Base-by-base conservation (phyloP, 441 rosid genomes). In the Hura crepitans region DNA sequence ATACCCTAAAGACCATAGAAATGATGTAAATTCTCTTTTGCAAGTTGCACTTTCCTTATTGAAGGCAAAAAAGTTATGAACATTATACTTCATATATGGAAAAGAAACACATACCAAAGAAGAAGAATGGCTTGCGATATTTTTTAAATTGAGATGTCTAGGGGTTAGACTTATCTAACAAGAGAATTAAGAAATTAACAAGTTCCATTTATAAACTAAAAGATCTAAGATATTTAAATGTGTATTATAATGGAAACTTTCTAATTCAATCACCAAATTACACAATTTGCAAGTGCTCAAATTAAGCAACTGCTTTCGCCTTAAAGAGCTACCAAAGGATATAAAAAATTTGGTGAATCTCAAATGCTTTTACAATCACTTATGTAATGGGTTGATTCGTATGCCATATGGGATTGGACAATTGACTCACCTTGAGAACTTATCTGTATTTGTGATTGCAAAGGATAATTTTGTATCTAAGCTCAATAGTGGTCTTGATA, bases 371-470 rank as follows among this genome's bases (percentile, higher is more conserved):
- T 12, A 30, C 9, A 51, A 23, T 42, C 65, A 65, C 1, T 13
- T 60, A 2, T 76, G 79, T 65, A 1, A 0, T 14, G 3, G 6
- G 0, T 62, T 81, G 35, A 72, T 45, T 15, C 66, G 61, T 28
- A 65, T 78, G 79, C 81, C 80, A 10, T 2, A 46, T 0, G 79
- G 77, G 45, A 45, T 81, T 14, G 79, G 76, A 9, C 28, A 66
- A 23, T 43, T 80, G 61, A 56, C 63, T 5, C n/a, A 46, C 25
- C 73, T 81, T 2, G 62, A 53, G 35, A 27, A 35, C 8, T 51
- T 79, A 23, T 13, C 68, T 2, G 7, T 9, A 17, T 76, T 76
- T 27, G 20, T 66, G 0, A 66, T 69, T 39, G 68, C 45, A 3
- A 20, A 12, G 12, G 62, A 51, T 1, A 37, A 18, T 8, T 22